Evolutionary conservation across 768 basidiomycete species (phyloP).

Genomic region (Phanerochaete sordida): DNA sequence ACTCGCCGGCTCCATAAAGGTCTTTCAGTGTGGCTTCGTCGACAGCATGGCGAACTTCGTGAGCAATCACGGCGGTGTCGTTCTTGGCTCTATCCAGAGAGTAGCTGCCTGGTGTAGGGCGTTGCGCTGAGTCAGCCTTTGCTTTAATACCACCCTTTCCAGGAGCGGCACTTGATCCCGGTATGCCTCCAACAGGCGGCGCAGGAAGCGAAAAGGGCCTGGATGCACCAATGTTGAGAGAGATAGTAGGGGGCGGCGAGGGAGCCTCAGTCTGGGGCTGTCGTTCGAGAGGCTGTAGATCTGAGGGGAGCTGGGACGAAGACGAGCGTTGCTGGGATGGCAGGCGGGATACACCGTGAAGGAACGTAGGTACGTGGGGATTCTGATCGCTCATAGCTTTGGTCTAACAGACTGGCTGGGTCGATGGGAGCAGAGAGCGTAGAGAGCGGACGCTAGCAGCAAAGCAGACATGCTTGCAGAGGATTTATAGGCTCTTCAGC

Average conservation of each 20-base stretch:
- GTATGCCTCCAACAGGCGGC: constrained; percentile 27
- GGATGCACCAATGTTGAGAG: constrained; percentile 76
- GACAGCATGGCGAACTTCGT: constrained; percentile 75
- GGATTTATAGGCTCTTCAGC: too few species aligned
- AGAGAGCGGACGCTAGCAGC: too few species aligned
- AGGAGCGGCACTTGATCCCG: constrained; percentile 22
- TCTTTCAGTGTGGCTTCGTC: constrained; percentile 84
- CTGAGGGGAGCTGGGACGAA: too few species aligned
- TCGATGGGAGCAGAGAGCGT: too few species aligned
- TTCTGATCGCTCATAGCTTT: too few species aligned
- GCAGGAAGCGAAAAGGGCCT: constrained; percentile 40
- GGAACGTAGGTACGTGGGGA: too few species aligned
- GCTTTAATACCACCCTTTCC: constrained; percentile 28
- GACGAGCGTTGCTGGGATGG: too few species aligned
- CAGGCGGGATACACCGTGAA: too few species aligned
- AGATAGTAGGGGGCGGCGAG: constrained; percentile 72
- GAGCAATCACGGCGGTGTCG: constrained; percentile 71
- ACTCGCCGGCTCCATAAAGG: constrained; percentile 76
- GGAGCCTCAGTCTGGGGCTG: constrained; percentile 61
- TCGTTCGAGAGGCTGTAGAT: constrained; percentile 52
- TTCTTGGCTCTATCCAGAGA: constrained; percentile 75
- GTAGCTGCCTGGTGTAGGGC: constrained; percentile 50
- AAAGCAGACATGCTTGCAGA: too few species aligned
- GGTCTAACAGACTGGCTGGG: too few species aligned
- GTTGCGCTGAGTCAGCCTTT: constrained; percentile 11